Percentiles rank a stretch among this genome's conserved stretches.
phyloP scores from a whole-genome alignment of 2,329 filamentous ascomycete genomes.

The Allantophomopsis cytisporea region DNA sequence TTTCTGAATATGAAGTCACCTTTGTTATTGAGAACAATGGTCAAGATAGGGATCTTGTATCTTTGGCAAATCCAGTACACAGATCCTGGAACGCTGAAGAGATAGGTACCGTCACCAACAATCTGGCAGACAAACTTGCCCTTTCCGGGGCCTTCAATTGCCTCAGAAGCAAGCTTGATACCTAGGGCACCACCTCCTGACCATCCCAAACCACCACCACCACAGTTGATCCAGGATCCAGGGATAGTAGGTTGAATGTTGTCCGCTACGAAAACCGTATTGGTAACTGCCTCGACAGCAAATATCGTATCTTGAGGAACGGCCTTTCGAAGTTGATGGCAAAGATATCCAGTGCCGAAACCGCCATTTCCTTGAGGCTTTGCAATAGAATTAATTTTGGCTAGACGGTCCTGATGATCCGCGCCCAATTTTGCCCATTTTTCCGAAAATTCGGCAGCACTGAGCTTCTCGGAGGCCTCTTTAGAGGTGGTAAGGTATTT shows the following conservation, averaged over 20 bases:
- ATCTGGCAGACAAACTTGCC: conserved; percentile 49
- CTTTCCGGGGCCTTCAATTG: conserved; percentile 30
- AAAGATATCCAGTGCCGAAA: conserved; percentile 31
- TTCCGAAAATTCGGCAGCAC: conserved; percentile 19
- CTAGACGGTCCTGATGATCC: conserved; percentile 43
- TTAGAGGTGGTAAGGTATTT: conserved; percentile 36
- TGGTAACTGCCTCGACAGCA: conserved; percentile 67
- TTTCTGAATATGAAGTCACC: conserved; percentile 15
- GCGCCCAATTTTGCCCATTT: conserved; percentile 41
- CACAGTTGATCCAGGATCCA: conserved; percentile 70
- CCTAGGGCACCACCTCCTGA: conserved; percentile 63
- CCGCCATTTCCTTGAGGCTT: conserved; percentile 46
- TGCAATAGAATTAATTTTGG: conserved; percentile 40
- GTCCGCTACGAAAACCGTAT: conserved; percentile 52
- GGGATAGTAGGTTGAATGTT: conserved; percentile 56
- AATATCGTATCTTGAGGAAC: conserved; percentile 57
- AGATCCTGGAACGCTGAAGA: conserved; percentile 50
- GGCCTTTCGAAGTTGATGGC: conserved; percentile 33
- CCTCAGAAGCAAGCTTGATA: conserved; percentile 54
- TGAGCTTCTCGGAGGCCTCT: conserved; percentile 24
- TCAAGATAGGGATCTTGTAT: conserved; percentile 52
- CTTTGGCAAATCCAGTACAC: conserved; percentile 57
- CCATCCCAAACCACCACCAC: conserved; percentile 71
- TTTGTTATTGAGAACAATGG: conserved; percentile 56
- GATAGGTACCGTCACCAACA: conserved; percentile 54